Evolutionary conservation across 2,329 filamentous ascomycete genomes (phyloP).

Genomic region (Didymella keratinophila): DNA sequence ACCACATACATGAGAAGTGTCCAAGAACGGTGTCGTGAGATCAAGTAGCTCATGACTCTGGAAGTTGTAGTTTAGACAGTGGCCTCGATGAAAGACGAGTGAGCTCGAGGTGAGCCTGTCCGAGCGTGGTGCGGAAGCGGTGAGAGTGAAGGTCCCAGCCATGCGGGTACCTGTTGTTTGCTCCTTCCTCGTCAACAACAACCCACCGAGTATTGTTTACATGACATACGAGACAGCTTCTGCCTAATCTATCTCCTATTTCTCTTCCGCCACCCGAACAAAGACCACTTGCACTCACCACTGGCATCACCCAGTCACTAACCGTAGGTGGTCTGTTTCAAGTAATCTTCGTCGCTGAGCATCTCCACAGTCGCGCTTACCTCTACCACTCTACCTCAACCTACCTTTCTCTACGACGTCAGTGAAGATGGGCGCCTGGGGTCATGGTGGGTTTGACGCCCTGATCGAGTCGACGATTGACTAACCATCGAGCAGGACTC

Average conservation of each 20-base stretch:
- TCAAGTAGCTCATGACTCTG: too few relatives aligned
- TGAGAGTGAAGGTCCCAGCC: not conserved
- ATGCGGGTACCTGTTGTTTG: not conserved
- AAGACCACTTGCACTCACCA: not conserved
- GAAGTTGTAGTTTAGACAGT: too few relatives aligned
- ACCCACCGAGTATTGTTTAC: not conserved
- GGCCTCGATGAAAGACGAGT: too few relatives aligned
- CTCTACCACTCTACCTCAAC: not conserved
- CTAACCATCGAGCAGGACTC: not conserved
- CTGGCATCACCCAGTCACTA: not conserved
- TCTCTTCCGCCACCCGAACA: not conserved
- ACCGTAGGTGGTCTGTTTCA: not conserved
- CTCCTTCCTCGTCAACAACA: slow-evolving; percentile 12
- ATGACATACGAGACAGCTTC: slow-evolving; percentile 13
- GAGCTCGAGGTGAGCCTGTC: not conserved
- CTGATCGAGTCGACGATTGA: not conserved
- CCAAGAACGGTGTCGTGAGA: not conserved
- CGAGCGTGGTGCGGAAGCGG: not conserved
- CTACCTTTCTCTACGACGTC: not conserved
- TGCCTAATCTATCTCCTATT: not conserved
- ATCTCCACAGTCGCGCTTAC: not conserved
- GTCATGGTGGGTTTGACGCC: not conserved
- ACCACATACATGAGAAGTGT: not conserved
- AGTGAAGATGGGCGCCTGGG: not conserved
- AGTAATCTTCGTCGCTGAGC: not conserved